phyloP scores from a whole-genome alignment of 768 basidiomycete species.

The Epithele typhae region DNA sequence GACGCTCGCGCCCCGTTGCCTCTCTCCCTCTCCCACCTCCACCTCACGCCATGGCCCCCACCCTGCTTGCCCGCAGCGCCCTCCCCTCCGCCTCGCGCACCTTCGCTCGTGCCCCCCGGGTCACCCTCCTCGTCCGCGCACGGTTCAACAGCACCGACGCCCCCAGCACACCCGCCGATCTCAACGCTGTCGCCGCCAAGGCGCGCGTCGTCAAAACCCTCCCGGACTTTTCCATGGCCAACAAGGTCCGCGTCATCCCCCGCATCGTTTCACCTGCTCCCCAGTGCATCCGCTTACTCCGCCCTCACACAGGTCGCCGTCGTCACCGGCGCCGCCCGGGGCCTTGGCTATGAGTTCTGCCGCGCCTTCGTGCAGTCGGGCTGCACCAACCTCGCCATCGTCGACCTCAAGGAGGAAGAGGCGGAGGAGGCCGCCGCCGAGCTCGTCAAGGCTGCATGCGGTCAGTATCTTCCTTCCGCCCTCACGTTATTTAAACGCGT shows the following conservation, averaged over 20 bases:
- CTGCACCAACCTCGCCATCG: slow-evolving; percentile 71
- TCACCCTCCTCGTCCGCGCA: slow-evolving; percentile 9
- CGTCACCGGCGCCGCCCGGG: slow-evolving; percentile 90
- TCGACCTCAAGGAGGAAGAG: slow-evolving; percentile 76
- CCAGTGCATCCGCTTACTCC: slow-evolving; percentile 5
- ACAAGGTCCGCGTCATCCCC: slow-evolving; percentile 46
- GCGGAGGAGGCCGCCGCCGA: slow-evolving; percentile 65
- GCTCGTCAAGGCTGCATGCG: slow-evolving; percentile 52
- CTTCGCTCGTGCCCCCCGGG: slow-evolving; percentile 17
- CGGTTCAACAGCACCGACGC: slow-evolving; percentile 18
- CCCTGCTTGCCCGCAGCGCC: slow-evolving; percentile 19
- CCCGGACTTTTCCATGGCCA: slow-evolving; percentile 73
- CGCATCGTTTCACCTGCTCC: not conserved
- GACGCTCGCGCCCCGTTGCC: slow-evolving; percentile 8
- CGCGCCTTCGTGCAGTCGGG: slow-evolving; percentile 87
- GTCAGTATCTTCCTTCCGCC: slow-evolving; percentile 26
- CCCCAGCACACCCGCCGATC: slow-evolving; percentile 6
- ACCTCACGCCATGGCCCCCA: slow-evolving; percentile 25
- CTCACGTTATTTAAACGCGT: not conserved
- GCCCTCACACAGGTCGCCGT: slow-evolving; percentile 63
- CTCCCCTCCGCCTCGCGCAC: slow-evolving; percentile 18
- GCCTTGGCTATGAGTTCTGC: slow-evolving; percentile 88
- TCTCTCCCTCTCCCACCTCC: slow-evolving; percentile 14
- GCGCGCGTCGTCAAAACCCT: slow-evolving; percentile 45
- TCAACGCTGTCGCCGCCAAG: slow-evolving; percentile 18